Conservation (phyloP, 2,329 filamentous ascomycete species). For the Monilinia vaccinii-corymbosi region DNA sequence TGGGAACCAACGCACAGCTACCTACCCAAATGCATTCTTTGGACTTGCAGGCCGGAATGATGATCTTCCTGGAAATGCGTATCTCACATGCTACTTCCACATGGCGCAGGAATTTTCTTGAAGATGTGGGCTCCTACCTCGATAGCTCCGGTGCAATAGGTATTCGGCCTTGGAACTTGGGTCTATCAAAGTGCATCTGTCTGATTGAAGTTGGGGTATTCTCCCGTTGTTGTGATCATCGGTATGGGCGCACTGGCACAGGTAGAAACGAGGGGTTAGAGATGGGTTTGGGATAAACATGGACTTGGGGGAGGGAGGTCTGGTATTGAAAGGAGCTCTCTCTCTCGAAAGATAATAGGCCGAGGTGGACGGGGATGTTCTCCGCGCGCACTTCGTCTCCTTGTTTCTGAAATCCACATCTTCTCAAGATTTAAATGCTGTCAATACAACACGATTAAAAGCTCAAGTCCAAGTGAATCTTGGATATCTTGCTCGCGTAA, state of each 20-base stretch:
- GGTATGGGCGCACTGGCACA: neutral
- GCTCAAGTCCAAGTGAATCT: neutral
- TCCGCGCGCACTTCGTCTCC: too few species aligned
- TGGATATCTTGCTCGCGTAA: neutral
- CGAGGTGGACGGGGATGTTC: too few species aligned
- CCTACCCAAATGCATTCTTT: neutral
- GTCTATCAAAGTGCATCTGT: neutral
- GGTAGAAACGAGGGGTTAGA: neutral
- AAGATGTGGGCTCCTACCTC: neutral
- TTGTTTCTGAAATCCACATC: neutral
- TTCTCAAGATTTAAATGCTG: neutral
- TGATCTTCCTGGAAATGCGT: neutral
- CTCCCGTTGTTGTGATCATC: neutral
- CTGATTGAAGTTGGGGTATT: too few species aligned
- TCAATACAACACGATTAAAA: neutral
- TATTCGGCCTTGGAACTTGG: too few species aligned
- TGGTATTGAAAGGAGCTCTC: neutral
- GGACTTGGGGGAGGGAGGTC: too few species aligned
- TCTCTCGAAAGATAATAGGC: fast-evolving
- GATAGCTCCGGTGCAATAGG: neutral
- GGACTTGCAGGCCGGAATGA: neutral
- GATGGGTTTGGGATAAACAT: neutral
- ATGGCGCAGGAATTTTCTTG: neutral
- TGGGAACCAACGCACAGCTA: neutral
- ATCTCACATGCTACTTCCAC: neutral